Evolutionary conservation across 371 early-diverging fungal species (phyloP).

Genomic region (Haplosporangium sp.): DNA sequence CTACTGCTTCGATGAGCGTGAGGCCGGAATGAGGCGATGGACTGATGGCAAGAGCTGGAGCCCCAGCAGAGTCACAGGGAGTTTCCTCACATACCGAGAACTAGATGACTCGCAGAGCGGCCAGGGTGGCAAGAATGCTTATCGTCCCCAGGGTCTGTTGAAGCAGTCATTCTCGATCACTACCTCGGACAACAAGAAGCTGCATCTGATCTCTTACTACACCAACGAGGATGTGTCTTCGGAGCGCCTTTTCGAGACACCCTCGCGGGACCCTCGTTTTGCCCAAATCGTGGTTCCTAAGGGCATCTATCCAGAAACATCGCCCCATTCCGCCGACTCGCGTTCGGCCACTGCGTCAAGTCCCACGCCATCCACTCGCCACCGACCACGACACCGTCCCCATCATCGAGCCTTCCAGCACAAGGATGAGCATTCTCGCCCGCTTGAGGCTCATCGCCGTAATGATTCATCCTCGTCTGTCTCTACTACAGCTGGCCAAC

Average conservation of each 20-base stretch:
- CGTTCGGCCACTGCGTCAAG: constrained; percentile 40
- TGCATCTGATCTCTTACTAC: constrained; percentile 90
- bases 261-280: constrained; percentile 60
- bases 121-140: constrained; percentile 38
- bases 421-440: constrained; percentile 9
- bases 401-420: constrained; percentile 48
- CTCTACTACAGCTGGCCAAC: constrained; percentile 17
- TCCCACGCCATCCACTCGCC: constrained; percentile 57
- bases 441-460: constrained; percentile 27
- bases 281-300: constrained; percentile 62
- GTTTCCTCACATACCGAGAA: constrained; percentile 84
- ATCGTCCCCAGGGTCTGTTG: constrained; percentile 73
- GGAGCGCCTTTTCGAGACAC: constrained; percentile 58
- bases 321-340: constrained; percentile 21
- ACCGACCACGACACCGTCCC: constrained; percentile 52
- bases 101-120: constrained; percentile 68
- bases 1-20: constrained; percentile 90
- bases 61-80: constrained; percentile 82
- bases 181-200: constrained; percentile 78
- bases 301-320: constrained; percentile 66
- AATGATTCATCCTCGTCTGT: constrained; percentile 14
- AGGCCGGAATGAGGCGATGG: constrained; percentile 92
- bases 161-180: constrained; percentile 90
- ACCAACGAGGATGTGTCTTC: constrained; percentile 73
- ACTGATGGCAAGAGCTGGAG: constrained; percentile 93